Base-by-base conservation (phyloP, 768 basidiomycete genomes). In the Tremella fuciformis region DNA sequence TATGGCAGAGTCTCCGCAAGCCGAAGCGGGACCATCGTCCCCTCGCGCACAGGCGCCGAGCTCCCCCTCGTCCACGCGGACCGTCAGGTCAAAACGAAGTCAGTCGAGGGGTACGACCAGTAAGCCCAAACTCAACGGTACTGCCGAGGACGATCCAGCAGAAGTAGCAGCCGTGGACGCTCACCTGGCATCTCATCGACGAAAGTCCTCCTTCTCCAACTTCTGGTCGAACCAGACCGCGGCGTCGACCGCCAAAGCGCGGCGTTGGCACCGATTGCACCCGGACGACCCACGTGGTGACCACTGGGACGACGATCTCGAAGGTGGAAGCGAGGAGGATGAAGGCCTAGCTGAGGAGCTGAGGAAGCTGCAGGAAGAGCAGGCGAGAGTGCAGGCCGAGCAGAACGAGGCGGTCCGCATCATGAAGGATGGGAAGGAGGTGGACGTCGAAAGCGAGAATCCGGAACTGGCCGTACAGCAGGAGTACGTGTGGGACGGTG, bases 401-500 rank as follows among this genome's bases (percentile, higher is more conserved):
- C 46, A 63, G 40, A 55, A 50, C 1, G 50, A 63, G n/a, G 46
- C 50, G 26, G 58, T 64, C 16, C 53, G 58, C 22, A 38, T 65
- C 16, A 18, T 58, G 13, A 40, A 49, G 24, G 59, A 22, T 9
- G 56, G 58, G 41, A 21, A 53, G 42, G 57, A 59, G 25, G 26
- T 40, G 21, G 18, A 57, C 9, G 46, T 37, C 2, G 62, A 60
- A 38, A 60, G 62, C 26, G 40, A 49, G 13, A 63, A 58, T 29
- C 55, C 18, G 34, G 48, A 24, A 46, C 39, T 40, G 34, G 62
- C 58, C 8, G 21, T n/a, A 8, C 49, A 60, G 37, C 59, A 59
- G 42, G 63, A 64, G 21, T 73, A 63, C 53, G 69, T 70, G 3
- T 73, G 71, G 71, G 71, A 73, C 50, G 69, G 71, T 73, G 53